Conservation (phyloP, 2,329 filamentous ascomycete genomes). For the Cadophora gregata region DNA sequence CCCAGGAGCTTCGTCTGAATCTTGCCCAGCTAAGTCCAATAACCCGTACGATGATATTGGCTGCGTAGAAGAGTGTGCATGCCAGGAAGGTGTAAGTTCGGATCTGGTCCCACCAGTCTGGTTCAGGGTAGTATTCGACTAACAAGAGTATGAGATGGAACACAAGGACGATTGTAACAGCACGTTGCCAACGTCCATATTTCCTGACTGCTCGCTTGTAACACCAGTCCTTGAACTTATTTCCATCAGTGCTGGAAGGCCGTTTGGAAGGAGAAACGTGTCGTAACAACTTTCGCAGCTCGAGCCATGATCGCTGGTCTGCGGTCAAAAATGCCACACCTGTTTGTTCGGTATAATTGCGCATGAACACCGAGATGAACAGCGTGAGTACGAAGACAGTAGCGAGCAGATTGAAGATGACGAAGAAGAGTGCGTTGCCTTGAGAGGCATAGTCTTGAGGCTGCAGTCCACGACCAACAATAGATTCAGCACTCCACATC, state of each 20-base stretch:
- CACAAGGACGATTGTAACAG: constrained; percentile 79
- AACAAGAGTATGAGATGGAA: constrained; percentile 84
- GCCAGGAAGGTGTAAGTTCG: constrained; percentile 80
- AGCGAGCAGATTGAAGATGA: constrained; percentile 93
- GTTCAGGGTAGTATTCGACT: constrained; percentile 83
- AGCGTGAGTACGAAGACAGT: constrained; percentile 96
- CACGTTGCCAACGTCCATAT: constrained; percentile 87
- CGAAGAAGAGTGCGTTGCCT: constrained; percentile 92
- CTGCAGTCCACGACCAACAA: constrained; percentile 78
- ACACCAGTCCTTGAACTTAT: constrained; percentile 89
- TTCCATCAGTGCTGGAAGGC: constrained; percentile 78
- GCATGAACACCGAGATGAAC: constrained; percentile 99
- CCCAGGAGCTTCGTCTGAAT: constrained; percentile 94
- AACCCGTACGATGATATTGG: constrained; percentile 84
- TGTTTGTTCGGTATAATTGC: constrained; percentile 98
- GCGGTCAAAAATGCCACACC: constrained; percentile 95
- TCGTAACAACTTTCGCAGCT: constrained; percentile 86
- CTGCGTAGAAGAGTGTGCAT: constrained; percentile 82
- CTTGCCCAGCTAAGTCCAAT: constrained; percentile 89
- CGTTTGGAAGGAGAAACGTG: constrained; percentile 96
- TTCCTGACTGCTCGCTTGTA: constrained; percentile 95
- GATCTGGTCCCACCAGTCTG: constrained; percentile 69
- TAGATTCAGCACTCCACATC: constrained; percentile 82
- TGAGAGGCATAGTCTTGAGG: constrained; percentile 72
- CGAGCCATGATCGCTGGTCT: constrained; percentile 96